Percentiles rank a stretch among this genome's conserved stretches.
phyloP scores from a whole-genome alignment of 2,329 filamentous ascomycete species.

The Cytospora paraplurivora region DNA sequence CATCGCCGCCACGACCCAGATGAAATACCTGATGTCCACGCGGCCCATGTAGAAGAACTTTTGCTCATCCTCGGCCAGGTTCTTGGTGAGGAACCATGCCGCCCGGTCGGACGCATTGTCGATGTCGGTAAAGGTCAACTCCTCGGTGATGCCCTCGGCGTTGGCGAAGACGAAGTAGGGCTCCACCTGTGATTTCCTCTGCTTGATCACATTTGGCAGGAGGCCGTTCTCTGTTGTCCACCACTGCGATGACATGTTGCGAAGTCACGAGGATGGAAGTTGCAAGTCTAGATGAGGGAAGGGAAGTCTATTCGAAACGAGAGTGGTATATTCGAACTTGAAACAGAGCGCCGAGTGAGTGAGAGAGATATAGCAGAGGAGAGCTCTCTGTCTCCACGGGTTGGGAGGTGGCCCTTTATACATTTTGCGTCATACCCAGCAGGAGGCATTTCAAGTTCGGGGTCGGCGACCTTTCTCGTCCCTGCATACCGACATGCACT shows the following conservation, averaged over 20 bases:
- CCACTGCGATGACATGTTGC: conserved; percentile 11
- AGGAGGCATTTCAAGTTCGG: no score
- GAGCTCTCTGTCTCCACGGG: no score
- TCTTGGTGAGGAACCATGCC: conserved; percentile 30
- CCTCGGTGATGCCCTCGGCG: conserved; percentile 23
- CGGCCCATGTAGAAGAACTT: conserved; percentile 27
- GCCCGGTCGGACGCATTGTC: conserved; percentile 32
- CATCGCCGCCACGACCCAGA: conserved; percentile 26
- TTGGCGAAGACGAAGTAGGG: conserved; percentile 15
- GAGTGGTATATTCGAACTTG: no score
- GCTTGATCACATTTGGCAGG: conserved; percentile 21
- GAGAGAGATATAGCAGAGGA: no score
- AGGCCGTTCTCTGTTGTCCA: conserved; percentile 22
- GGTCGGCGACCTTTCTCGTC: no score
- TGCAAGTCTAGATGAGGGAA: no score
- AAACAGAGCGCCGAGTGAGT: no score
- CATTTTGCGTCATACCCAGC: no score
- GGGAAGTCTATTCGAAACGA: no score
- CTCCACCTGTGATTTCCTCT: neutral
- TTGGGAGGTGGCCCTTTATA: no score
- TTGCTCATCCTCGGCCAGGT: conserved; percentile 22
- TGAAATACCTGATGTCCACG: conserved; percentile 25
- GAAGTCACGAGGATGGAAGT: no score
- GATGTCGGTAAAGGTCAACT: conserved; percentile 29
- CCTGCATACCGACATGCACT: no score